Evolutionary conservation across 352 stramenopile species (phyloP).

Genomic region (Pythium myriotylum): DNA sequence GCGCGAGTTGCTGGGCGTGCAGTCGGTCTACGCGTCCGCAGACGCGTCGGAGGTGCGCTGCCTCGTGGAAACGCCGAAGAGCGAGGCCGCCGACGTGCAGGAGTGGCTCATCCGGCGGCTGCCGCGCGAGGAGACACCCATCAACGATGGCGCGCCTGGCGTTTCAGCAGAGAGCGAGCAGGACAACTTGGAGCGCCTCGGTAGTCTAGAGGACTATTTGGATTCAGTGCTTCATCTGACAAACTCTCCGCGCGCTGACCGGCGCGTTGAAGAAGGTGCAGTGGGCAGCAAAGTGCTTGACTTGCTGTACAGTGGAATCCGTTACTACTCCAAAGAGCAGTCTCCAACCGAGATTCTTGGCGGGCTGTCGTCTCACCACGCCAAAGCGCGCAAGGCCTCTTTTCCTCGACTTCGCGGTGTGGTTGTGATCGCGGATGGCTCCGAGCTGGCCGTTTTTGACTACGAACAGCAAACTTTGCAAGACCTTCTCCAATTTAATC

Average conservation of each 20-base stretch:
- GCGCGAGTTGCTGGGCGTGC: conserved; percentile 38
- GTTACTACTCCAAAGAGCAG: conserved; percentile 30
- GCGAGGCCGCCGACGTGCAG: conserved; percentile 2
- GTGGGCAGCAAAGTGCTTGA: conserved; percentile 36
- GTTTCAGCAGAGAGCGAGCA: background rate
- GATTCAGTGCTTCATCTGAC: conserved; percentile 35
- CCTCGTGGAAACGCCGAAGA: conserved; percentile 40
- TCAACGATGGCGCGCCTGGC: background rate
- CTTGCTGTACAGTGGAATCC: conserved; percentile 55
- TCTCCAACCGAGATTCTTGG: conserved; percentile 7
- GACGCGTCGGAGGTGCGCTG: conserved; percentile 49
- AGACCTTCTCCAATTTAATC: conserved; percentile 78
- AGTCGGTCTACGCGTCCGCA: conserved; percentile 52
- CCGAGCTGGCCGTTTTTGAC: conserved; percentile 58
- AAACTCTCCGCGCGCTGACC: background rate
- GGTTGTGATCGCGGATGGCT: conserved; percentile 11
- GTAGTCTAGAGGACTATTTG: conserved; percentile 38
- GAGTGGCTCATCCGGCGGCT: conserved; percentile 28
- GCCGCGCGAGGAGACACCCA: conserved; percentile 6
- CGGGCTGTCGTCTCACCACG: conserved; percentile 30
- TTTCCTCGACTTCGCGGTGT: conserved; percentile 47
- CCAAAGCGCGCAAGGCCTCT: conserved; percentile 32
- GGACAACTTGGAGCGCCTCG: conserved; percentile 11
- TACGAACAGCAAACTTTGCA: conserved; percentile 69
- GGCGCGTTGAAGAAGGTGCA: background rate